A percentile compares a stretch with the other conserved stretches of the same genome.
Evolutionary conservation across 1,284 basidiomycete species (phyloP).

Genomic region (Phaffia rhodozyma): DNA sequence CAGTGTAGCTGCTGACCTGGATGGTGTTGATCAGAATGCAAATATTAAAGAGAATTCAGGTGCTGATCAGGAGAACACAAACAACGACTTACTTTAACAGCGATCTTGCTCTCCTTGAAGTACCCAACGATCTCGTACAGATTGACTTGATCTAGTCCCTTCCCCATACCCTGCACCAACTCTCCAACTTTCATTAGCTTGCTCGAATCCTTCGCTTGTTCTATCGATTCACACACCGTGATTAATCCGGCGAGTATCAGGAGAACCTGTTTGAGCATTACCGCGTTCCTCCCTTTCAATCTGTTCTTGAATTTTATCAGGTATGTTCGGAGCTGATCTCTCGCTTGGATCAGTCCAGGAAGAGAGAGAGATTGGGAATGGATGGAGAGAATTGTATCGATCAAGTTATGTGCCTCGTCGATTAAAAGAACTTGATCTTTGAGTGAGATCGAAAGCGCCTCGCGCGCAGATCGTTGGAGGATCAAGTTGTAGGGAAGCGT

Average conservation of each 20-base stretch:
- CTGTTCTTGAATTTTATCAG: slow-evolving; percentile 63
- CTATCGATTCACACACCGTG: slow-evolving; percentile 40
- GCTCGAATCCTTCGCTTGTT: neutral
- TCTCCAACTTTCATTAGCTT: slow-evolving; percentile 38
- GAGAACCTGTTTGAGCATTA: slow-evolving; percentile 71
- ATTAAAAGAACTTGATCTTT: slow-evolving; percentile 76
- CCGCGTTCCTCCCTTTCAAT: slow-evolving; percentile 58
- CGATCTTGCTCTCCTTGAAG: slow-evolving; percentile 71
- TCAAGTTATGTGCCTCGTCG: slow-evolving; percentile 91
- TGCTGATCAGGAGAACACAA: slow-evolving; percentile 8
- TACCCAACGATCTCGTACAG: slow-evolving; percentile 72
- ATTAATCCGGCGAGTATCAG: slow-evolving; percentile 55
- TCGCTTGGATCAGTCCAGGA: slow-evolving; percentile 48
- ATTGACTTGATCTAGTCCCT: slow-evolving; percentile 55
- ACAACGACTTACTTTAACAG: slow-evolving; percentile 33
- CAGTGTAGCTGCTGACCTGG: slow-evolving; percentile 69
- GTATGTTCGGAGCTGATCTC: slow-evolving; percentile 69
- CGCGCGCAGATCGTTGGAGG: slow-evolving; percentile 68
- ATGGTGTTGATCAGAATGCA: slow-evolving; percentile 27
- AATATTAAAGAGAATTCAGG: slow-evolving; percentile 25
- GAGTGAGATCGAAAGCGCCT: slow-evolving; percentile 73
- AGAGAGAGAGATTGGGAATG: slow-evolving; percentile 62
- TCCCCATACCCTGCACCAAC: slow-evolving; percentile 55
- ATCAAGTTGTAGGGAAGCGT: slow-evolving; percentile 89
- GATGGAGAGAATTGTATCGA: slow-evolving; percentile 74